phyloP scores from a whole-genome alignment of 257 asterid genomes.

The Ocimum tenuiflorum region DNA sequence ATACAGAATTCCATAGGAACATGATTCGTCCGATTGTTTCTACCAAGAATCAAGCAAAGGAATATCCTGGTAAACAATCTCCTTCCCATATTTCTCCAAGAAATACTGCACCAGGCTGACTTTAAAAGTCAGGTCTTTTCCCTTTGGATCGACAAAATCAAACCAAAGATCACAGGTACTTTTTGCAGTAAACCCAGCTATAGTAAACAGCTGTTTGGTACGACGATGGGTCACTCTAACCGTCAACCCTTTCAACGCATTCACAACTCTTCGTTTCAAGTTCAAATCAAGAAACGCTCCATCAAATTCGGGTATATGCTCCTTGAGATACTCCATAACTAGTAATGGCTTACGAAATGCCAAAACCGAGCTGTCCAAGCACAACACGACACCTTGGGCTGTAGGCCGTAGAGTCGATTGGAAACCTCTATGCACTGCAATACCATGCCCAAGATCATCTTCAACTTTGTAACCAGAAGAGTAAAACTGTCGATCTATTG shows the following conservation, averaged over 20 bases:
- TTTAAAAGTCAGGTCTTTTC: conserved; percentile 29
- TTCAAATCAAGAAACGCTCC: conserved; percentile 24
- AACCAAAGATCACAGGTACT: conserved; percentile 36
- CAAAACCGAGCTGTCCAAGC: conserved; percentile 54
- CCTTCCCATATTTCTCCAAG: conserved; percentile 40
- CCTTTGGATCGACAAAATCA: conserved; percentile 41
- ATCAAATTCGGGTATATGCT: conserved; percentile 28
- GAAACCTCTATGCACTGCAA: conserved; percentile 60
- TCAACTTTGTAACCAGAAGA: conserved; percentile 22
- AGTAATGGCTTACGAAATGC: conserved; percentile 55
- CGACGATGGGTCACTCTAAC: conserved; percentile 53
- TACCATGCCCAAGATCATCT: conserved; percentile 46
- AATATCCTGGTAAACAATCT: conserved; percentile 31
- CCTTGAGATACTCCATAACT: conserved; percentile 43
- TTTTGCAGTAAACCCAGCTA: conserved; percentile 31
- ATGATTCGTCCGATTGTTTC: conserved; percentile 31
- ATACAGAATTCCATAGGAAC: conserved; percentile 68
- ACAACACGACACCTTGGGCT: conserved; percentile 56
- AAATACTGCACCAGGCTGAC: conserved; percentile 43
- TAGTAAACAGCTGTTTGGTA: conserved; percentile 41
- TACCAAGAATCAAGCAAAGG: conserved; percentile 61
- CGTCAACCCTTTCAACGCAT: conserved; percentile 46
- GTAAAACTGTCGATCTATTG: conserved; percentile 44
- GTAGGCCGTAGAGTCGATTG: conserved; percentile 55
- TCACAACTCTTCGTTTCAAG: conserved; percentile 14